Base-by-base conservation (phyloP, 2,329 filamentous ascomycete genomes). In the Venturia effusa region DNA sequence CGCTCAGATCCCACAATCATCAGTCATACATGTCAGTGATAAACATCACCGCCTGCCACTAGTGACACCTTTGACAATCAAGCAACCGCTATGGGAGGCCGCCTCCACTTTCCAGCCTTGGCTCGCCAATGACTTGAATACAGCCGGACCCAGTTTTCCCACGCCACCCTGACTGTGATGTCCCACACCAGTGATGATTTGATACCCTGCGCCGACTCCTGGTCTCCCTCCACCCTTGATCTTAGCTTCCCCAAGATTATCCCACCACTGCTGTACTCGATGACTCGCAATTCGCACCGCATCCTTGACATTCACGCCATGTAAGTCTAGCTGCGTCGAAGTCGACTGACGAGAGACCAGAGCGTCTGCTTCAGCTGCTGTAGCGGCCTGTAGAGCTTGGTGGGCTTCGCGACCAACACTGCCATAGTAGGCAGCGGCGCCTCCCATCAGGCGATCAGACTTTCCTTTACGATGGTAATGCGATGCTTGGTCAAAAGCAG, bases 71-170 rank as follows among this genome's bases (percentile, higher is more conserved):
- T 78, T 85, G 19, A 97, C 84, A 61, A 86, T 76, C 70, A 93
- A 82, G 43, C 84, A 82, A 0, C 92, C 92, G 34, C 45, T 51
- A 27, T 51, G 45, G 11, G 84, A 86, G 54, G 85, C 82, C 55
- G 88, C 81, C 72, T 91, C 84, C 40, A 94, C 79, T 71, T 84
- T 91, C 93, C 93, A 97, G 0, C 92, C 92, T 66, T 93, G 89
- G 55, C 84, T 81, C 45, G 86, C 81, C 51, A 97, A 78, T 71
- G 86, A 87, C 70, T 85, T 87, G 59, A 83, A 86, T n/a, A 97
- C 92, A 19, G 89, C 88, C 64, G 88, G 88, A 5, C 92, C 88
- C 65, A 97, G 74, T 68, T 85, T 86, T 1, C 88, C 90, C 64
- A 84, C 87, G 0, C 92, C 91, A 62, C 88, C 86, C 59, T 85